Conservation (phyloP, 2,329 filamentous ascomycete species). For the Aaosphaeria pasadenensis region DNA sequence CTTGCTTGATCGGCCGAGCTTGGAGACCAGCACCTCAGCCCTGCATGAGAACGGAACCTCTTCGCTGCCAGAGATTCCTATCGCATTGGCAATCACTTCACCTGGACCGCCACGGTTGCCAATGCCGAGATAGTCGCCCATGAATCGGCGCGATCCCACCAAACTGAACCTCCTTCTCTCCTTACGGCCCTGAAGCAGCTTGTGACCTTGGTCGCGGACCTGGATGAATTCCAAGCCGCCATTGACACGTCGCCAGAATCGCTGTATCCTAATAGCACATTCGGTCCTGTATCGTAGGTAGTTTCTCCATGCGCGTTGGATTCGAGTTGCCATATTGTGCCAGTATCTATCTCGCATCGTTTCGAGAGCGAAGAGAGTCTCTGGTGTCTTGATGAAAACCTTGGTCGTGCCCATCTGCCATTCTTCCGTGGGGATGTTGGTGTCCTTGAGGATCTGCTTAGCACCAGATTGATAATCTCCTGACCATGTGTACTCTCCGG, state of each 20-base stretch:
- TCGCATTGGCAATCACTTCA: constrained; percentile 72
- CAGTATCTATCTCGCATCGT: constrained; percentile 98
- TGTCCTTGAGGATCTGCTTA: constrained; percentile 91
- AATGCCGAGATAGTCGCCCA: constrained; percentile 92
- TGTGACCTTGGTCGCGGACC: constrained; percentile 83
- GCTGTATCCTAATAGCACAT: constrained; percentile 88
- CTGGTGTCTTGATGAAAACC: constrained; percentile 96
- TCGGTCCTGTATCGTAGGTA: constrained; percentile 91
- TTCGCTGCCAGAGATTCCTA: constrained; percentile 70
- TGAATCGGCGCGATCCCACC: constrained; percentile 84
- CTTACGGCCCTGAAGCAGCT: constrained; percentile 77
- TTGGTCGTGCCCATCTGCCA: constrained; percentile 97
- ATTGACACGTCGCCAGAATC: constrained; percentile 92
- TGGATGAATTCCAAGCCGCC: constrained; percentile 86
- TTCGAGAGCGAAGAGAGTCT: constrained; percentile 93
- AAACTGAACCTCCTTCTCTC: constrained; percentile 89
- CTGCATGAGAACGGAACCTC: constrained; percentile 84
- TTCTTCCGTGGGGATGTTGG: constrained; percentile 90
- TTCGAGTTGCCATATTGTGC: constrained; percentile 99
- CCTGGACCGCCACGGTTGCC: constrained; percentile 78
- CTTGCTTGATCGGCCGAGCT: constrained; percentile 95
- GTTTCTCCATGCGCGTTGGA: constrained; percentile 95
- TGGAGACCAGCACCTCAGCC: constrained; percentile 84
- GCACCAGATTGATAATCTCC: constrained; percentile 85
- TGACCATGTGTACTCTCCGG: constrained; percentile 94